Evolutionary conservation across 176 grass and related monocot species (phyloP).

Genomic region (Musa troglodytarum): DNA sequence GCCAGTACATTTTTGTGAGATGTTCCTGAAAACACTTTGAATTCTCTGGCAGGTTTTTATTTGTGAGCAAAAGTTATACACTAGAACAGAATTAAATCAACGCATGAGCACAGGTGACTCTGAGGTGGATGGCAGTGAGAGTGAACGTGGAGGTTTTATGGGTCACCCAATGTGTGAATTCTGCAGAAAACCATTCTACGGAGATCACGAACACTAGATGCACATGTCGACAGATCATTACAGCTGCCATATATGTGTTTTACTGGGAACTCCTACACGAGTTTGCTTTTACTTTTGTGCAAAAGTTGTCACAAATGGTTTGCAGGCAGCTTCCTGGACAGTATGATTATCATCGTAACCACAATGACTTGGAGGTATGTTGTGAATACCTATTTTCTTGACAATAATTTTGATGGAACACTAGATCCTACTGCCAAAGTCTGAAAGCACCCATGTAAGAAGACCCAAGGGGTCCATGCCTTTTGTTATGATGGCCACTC

Average conservation of each 20-base stretch:
- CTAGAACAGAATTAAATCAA: slow-evolving; percentile 56
- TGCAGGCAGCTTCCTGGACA: slow-evolving; percentile 62
- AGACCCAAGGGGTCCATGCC: not conserved
- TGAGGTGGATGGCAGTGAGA: slow-evolving; percentile 91
- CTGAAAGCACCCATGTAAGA: not conserved
- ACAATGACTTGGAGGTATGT: slow-evolving; percentile 87
- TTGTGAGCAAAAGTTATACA: slow-evolving; percentile 94
- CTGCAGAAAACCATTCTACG: slow-evolving; percentile 73
- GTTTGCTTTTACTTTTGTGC: not conserved
- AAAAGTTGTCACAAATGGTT: not conserved
- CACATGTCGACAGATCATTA: slow-evolving; percentile 81
- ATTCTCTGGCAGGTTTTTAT: slow-evolving; percentile 56
- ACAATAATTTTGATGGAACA: not conserved
- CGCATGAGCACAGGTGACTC: slow-evolving; percentile 79
- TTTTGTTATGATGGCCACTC: not conserved
- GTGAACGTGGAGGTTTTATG: slow-evolving; percentile 74
- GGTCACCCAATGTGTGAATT: slow-evolving; percentile 80
- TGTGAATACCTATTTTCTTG: slow-evolving; percentile 9
- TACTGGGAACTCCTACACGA: not conserved
- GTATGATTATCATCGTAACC: slow-evolving; percentile 81
- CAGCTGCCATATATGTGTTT: slow-evolving; percentile 60
- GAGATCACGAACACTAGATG: slow-evolving; percentile 82
- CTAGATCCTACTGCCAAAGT: not conserved
- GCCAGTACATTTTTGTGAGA: not conserved
- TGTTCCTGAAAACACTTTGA: not conserved